Percentiles rank a stretch among this genome's conserved stretches.
These are phyloP conservation scores for Trichoderma sp. DNA, from an alignment of 2,329 filamentous ascomycete genomes.

Conservation along the genomic window DNA sequence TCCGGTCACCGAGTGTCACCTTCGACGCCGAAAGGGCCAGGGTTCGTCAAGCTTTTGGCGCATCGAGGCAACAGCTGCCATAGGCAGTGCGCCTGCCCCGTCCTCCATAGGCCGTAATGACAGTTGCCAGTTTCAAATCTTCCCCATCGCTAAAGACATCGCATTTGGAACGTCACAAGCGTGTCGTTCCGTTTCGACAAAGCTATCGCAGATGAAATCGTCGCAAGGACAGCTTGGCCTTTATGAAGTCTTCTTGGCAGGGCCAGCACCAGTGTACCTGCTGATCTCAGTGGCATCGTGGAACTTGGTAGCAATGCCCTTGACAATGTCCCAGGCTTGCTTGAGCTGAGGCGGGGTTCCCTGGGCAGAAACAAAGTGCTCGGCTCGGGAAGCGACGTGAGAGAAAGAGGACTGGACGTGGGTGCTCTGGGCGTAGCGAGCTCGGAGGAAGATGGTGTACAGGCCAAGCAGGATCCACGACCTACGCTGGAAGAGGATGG, in stretches of 20 bases:
- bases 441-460: slow-evolving; percentile 92
- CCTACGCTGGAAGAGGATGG: slow-evolving; percentile 83
- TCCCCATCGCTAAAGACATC: neutral
- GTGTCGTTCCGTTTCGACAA: neutral
- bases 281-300: slow-evolving; percentile 77
- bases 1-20: neutral
- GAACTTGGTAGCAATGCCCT: slow-evolving; percentile 71
- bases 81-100: neutral
- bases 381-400: slow-evolving; percentile 72
- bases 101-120: neutral
- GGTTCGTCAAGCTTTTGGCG: neutral
- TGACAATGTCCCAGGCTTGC: slow-evolving; percentile 78
- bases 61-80: neutral
- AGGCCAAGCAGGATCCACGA: slow-evolving; percentile 84
- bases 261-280: slow-evolving; percentile 66
- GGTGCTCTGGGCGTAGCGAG: slow-evolving; percentile 83
- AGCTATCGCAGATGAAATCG: neutral
- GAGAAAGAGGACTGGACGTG: slow-evolving; percentile 87
- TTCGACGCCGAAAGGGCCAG: neutral
- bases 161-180: neutral
- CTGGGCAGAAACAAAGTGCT: slow-evolving; percentile 82
- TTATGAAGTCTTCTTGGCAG: slow-evolving; percentile 53
- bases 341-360: slow-evolving; percentile 78
- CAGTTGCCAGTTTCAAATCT: neutral
- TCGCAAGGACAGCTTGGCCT: neutral